phyloP scores from a whole-genome alignment of 805 yeast genomes.

The Zygoascus tannicola region DNA sequence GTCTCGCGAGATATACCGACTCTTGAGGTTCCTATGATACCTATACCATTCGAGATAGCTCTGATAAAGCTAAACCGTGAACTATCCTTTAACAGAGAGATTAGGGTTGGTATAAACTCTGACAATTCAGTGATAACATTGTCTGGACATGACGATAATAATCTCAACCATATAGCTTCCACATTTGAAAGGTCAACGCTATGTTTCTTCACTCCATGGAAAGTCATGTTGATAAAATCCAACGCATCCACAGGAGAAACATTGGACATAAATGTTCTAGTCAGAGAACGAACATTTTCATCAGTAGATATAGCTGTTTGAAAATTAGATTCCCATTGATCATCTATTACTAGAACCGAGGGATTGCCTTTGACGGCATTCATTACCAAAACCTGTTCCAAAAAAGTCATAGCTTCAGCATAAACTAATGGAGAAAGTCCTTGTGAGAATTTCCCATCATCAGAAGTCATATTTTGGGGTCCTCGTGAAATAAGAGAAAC shows the following conservation, averaged over 20 bases:
- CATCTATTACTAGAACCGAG: conserved; percentile 57
- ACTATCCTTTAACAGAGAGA: conserved; percentile 1
- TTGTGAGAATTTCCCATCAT: neutral
- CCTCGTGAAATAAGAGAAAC: conserved; percentile 5
- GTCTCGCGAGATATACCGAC: neutral
- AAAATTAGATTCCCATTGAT: conserved; percentile 61
- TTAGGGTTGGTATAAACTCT: neutral
- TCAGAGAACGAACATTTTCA: conserved; percentile 34
- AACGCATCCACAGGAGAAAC: conserved; percentile 9
- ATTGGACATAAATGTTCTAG: conserved; percentile 19
- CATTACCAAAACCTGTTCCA: conserved; percentile 53
- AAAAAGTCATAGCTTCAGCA: conserved; percentile 40
- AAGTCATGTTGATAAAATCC: conserved; percentile 27
- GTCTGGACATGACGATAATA: conserved; percentile 17
- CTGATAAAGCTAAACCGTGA: conserved; percentile 14
- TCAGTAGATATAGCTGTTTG: conserved; percentile 64
- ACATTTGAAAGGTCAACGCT: conserved; percentile 6
- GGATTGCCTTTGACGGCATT: conserved; percentile 43
- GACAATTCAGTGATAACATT: conserved; percentile 6
- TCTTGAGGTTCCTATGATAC: conserved; percentile 22
- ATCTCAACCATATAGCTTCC: conserved; percentile 13
- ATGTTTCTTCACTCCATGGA: conserved; percentile 27
- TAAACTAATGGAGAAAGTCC: conserved; percentile 14
- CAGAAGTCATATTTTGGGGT: conserved; percentile 8
- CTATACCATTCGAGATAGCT: conserved; percentile 38